These are phyloP conservation scores for Aspergillus indologenus DNA, from an alignment of 495 filamentous ascomycete species.

Conservation along the genomic window DNA sequence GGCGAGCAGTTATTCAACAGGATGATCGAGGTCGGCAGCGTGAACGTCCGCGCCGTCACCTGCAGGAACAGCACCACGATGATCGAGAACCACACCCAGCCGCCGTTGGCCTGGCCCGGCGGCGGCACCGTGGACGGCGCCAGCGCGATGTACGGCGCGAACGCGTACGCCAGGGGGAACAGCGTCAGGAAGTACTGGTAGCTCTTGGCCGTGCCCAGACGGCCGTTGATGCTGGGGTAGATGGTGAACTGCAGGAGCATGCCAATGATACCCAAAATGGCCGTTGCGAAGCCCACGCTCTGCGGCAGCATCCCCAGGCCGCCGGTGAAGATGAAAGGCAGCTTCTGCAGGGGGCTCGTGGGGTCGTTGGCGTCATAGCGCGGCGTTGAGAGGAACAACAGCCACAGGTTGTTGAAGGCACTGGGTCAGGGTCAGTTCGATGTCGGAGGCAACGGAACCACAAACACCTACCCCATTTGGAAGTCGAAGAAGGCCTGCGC, in stretches of 20 bases:
- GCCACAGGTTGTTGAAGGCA: constrained; percentile 83
- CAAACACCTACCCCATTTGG: constrained; percentile 55
- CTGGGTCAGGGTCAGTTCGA: constrained; percentile 21
- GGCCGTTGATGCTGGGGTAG: constrained; percentile 65
- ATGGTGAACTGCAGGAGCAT: constrained; percentile 74
- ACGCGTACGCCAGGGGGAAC: constrained; percentile 71
- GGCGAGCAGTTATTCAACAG: constrained; percentile 82
- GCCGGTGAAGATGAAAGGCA: constrained; percentile 74
- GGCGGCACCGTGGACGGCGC: constrained; percentile 61
- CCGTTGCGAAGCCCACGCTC: constrained; percentile 72
- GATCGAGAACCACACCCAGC: constrained; percentile 65
- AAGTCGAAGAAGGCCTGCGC: constrained; percentile 69
- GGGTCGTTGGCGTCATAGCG: constrained; percentile 56
- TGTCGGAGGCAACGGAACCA: background rate
- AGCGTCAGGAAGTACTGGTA: constrained; percentile 66
- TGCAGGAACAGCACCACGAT: constrained; percentile 66
- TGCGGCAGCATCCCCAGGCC: constrained; percentile 74
- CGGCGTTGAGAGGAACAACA: constrained; percentile 78
- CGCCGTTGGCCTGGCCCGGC: constrained; percentile 61
- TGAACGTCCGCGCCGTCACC: constrained; percentile 78
- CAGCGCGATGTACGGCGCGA: constrained; percentile 69
- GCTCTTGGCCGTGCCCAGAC: constrained; percentile 64
- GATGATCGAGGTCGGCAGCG: constrained; percentile 72
- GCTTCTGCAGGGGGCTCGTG: constrained; percentile 37
- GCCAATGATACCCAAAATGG: constrained; percentile 73